phyloP scores from a whole-genome alignment of 495 filamentous ascomycete genomes.

The Platismatia glauca region DNA sequence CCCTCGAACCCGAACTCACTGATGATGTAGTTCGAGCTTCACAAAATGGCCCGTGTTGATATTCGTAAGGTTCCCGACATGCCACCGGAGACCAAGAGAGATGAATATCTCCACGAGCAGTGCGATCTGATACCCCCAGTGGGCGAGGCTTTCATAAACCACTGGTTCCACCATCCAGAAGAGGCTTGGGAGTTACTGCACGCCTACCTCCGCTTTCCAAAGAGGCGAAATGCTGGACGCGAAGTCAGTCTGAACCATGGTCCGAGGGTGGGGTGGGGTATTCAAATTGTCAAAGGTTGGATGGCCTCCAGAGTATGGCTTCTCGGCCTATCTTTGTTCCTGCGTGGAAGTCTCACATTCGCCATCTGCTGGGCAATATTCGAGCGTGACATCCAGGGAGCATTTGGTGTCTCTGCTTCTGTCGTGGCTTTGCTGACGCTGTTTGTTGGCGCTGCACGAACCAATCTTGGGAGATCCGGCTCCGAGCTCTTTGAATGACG shows the following conservation, averaged over 20 bases:
- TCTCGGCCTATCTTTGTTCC: conserved; percentile 25
- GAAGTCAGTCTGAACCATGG: conserved; percentile 12
- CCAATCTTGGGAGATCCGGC: conserved; percentile 16
- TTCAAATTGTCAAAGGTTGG: conserved; percentile 36
- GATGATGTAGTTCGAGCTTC: conserved; percentile 29
- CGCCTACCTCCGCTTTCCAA: conserved; percentile 19
- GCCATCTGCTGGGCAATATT: conserved; percentile 29
- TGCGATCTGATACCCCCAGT: conserved; percentile 33
- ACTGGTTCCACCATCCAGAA: conserved; percentile 33
- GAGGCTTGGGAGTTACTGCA: conserved; percentile 19
- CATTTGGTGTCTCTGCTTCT: conserved; percentile 35
- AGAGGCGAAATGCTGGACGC: conserved; percentile 22
- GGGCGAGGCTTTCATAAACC: conserved; percentile 30
- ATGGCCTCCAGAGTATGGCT: conserved; percentile 31
- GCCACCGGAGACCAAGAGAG: conserved; percentile 23
- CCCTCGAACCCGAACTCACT: background rate
- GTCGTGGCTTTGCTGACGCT: conserved; percentile 26
- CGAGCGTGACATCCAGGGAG: conserved; percentile 34
- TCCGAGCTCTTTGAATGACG: background rate
- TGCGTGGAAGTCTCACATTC: conserved; percentile 30
- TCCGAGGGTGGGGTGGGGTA: conserved; percentile 33
- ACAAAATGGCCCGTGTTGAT: conserved; percentile 32
- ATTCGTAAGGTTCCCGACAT: conserved; percentile 31
- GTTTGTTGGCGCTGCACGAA: conserved; percentile 30
- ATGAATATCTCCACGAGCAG: conserved; percentile 29